Conservation (phyloP, 768 basidiomycete species). For the Mycena sanguinolenta region DNA sequence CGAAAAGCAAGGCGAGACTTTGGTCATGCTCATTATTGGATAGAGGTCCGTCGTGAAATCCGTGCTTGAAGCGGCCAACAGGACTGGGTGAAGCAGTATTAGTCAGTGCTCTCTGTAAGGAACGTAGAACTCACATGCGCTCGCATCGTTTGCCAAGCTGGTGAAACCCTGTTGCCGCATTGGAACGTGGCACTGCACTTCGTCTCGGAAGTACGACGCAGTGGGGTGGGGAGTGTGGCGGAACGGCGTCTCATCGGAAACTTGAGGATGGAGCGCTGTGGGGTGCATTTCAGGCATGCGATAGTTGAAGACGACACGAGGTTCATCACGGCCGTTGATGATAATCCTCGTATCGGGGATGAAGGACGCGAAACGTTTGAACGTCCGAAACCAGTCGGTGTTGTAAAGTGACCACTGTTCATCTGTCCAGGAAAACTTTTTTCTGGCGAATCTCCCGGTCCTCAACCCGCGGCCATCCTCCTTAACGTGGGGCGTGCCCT, state of each 20-base stretch:
- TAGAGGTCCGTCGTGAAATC: conserved; percentile 37
- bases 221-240: conserved; percentile 32
- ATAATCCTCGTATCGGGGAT: conserved; percentile 35
- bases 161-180: conserved; percentile 31
- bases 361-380: conserved; percentile 22
- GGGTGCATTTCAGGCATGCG: conserved; percentile 11
- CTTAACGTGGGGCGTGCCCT: conserved; percentile 19
- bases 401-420: conserved; percentile 33
- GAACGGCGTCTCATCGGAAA: conserved; percentile 34
- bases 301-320: conserved; percentile 35
- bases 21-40: conserved; percentile 37
- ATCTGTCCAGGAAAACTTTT: conserved; percentile 27
- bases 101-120: background rate
- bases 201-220: conserved; percentile 29
- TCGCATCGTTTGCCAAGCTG: conserved; percentile 32
- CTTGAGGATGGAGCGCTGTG: conserved; percentile 31
- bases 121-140: conserved; percentile 29
- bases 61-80: conserved; percentile 34
- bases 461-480: conserved; percentile 31
- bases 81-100: conserved; percentile 8
- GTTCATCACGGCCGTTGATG: conserved; percentile 38
- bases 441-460: conserved; percentile 20
- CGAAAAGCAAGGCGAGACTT: conserved; percentile 35
- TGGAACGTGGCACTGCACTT: conserved; percentile 33
- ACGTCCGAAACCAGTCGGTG: conserved; percentile 32